phyloP scores from a whole-genome alignment of 164 flowering plant genomes.

The Tinospora cordifolia region DNA sequence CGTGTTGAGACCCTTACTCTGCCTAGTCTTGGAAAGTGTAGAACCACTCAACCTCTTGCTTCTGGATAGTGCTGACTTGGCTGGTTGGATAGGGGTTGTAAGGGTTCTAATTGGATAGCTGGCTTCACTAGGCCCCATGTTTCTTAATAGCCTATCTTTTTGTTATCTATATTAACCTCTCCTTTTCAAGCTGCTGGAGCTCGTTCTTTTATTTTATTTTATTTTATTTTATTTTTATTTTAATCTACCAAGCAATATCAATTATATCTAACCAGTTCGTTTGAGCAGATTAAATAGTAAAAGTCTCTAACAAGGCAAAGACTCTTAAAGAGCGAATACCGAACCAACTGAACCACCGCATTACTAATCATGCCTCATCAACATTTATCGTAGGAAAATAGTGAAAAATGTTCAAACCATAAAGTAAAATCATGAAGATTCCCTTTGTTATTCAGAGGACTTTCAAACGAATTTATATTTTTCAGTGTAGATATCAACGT shows the following conservation, averaged over 20 bases:
- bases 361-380: too few relatives aligned
- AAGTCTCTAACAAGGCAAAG: too few relatives aligned
- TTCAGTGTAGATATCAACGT: too few relatives aligned
- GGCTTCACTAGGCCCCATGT: slow-evolving; percentile 1
- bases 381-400: too few relatives aligned
- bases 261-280: too few relatives aligned
- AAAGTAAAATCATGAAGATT: neutral
- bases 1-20: slow-evolving; percentile 5
- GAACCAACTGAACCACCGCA: too few relatives aligned
- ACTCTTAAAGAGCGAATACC: too few relatives aligned
- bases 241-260: too few relatives aligned
- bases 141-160: slow-evolving; percentile 10
- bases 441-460: neutral
- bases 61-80: slow-evolving; percentile 23
- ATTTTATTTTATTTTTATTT: too few relatives aligned
- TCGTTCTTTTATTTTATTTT: too few relatives aligned
- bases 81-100: slow-evolving; percentile 11
- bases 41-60: slow-evolving; percentile 20
- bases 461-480: too few relatives aligned
- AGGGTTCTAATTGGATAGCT: slow-evolving; percentile 10
- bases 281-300: too few relatives aligned
- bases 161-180: neutral
- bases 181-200: neutral
- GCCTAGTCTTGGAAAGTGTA: slow-evolving; percentile 10
- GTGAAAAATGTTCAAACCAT: neutral